Evolutionary conservation across 495 filamentous ascomycete species (phyloP), one percentile per base, ranked within the genome.

Genomic region (Rhypophila decipiens): DNA sequence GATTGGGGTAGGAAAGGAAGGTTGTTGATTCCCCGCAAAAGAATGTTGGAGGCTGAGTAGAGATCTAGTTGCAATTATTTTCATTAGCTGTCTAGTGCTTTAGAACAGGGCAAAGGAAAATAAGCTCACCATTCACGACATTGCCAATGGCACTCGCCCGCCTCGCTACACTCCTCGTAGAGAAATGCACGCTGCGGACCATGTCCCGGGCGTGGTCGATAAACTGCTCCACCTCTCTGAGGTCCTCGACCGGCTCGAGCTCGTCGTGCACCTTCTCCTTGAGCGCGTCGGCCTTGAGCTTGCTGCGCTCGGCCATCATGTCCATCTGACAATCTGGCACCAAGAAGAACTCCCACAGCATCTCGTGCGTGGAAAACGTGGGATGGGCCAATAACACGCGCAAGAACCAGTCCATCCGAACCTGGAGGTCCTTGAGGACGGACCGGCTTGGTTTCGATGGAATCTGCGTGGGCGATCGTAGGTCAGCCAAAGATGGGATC

Each of bases 331-430:
- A 76, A 47, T 99, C 94, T 2, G 94, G 94, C 13, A 97, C 91
- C 2, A 99, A 78, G 65, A 99, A 95, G 68, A 99, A 99, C 56
- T 99, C 94, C 94, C 94, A 99, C 5, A 99, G 73, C 76, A 96
- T 87, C 70, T 99, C 94, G 59, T 97, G 94, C 0, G 87, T 96
- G 1, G 88, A 81, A 63, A 99, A 97, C 4, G 93, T 96, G 2
- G 94, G 86, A 58, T 99, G 94, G 0, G 79, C 72, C 24, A 99
- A 73, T 19, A 99, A 74, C 7, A 89, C 86, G 38, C 86, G 85
- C 47, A 99, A 67, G 56, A 96, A 95, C 27, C 78, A 79, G 66
- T 97, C 89, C 7, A 95, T 80, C 23, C 85, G 84, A 38, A 90
- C 67, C 63, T 97, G 94, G 23, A 89, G 85, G 60, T 96, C 89